Percentiles rank a stretch among this genome's conserved stretches.
Conservation (phyloP, 768 basidiomycete species). For the Tylopilus rubrobrunneus region DNA sequence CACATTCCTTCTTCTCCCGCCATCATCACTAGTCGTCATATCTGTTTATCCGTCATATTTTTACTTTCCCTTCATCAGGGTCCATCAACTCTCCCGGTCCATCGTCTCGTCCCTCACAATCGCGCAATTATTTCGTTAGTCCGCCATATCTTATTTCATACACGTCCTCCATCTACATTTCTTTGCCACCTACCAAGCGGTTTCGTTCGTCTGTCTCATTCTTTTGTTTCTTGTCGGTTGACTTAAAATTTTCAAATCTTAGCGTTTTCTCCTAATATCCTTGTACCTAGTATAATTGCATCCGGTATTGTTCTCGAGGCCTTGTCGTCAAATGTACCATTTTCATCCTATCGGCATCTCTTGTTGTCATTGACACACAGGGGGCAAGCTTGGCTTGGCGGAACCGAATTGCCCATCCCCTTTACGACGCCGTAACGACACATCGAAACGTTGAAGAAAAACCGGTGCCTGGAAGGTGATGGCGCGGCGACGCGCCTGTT, state of each 20-base stretch:
- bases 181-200: too few species aligned
- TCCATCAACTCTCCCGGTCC: neutral
- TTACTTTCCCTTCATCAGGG: neutral
- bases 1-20: constrained; percentile 3
- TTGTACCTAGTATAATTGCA: constrained; percentile 28
- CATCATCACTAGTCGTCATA: constrained; percentile 1
- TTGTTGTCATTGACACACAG: too few species aligned
- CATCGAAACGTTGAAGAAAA: too few species aligned
- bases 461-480: too few species aligned
- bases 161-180: neutral
- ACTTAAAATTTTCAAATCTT: neutral
- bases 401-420: too few species aligned
- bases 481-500: too few species aligned
- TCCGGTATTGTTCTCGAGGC: constrained; percentile 1
- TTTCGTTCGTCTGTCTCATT: neutral
- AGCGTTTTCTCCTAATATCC: constrained; percentile 15
- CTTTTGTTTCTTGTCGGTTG: neutral
- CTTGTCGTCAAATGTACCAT: too few species aligned
- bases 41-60: constrained; percentile 12
- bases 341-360: too few species aligned
- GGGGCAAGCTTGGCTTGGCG: too few species aligned
- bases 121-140: neutral
- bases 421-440: too few species aligned
- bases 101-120: neutral
- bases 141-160: neutral